Conservation (phyloP, 208 protist genomes). For the Wallacemonas sp. region DNA sequence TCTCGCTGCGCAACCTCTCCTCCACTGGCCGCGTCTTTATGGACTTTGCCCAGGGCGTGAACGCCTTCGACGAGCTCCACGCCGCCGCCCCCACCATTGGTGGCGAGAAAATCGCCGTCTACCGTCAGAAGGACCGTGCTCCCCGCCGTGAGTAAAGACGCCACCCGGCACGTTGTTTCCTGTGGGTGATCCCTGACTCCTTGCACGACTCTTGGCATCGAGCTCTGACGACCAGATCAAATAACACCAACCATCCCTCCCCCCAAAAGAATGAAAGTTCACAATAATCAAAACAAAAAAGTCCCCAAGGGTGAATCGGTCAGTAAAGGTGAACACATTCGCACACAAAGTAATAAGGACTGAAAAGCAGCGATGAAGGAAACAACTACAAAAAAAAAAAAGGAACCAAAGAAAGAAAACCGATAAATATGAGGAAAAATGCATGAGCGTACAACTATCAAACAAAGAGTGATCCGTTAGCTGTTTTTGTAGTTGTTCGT, state of each 20-base stretch:
- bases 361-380: constrained; percentile 2
- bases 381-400: constrained; percentile 6
- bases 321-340: background rate
- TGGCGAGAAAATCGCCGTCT: constrained; percentile 61
- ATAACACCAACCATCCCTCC: no score
- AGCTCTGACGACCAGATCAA: no score
- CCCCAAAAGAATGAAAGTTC: no score
- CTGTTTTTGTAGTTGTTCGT: no score
- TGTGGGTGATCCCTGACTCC: no score
- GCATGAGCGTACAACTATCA: background rate
- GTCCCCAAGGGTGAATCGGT: constrained; percentile 2
- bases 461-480: no score
- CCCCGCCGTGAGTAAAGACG: constrained; percentile 40
- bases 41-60: constrained; percentile 77
- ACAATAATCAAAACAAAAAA: no score
- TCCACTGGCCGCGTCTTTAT: constrained; percentile 78
- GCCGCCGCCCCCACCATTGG: constrained; percentile 48
- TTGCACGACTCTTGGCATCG: no score
- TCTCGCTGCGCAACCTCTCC: constrained; percentile 86
- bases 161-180: no score
- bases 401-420: constrained; percentile 7
- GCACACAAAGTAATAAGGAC: background rate
- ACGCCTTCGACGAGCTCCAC: constrained; percentile 55
- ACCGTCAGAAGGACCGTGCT: constrained; percentile 44
- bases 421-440: background rate